Percentiles rank a stretch among this genome's conserved stretches.
Conservation (phyloP, 495 filamentous ascomycete genomes). For the Penicillium lagena region DNA sequence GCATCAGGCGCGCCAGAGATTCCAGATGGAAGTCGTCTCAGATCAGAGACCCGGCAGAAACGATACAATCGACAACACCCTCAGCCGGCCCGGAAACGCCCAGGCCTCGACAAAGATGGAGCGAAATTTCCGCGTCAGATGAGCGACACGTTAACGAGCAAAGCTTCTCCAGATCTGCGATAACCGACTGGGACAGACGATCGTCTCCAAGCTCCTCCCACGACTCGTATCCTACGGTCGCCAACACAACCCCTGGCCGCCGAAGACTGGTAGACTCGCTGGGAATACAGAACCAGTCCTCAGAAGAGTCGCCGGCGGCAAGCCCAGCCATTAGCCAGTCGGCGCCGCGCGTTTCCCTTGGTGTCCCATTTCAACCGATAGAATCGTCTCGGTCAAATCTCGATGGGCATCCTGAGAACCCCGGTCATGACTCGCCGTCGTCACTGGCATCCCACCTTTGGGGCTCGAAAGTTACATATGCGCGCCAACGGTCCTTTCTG, state of each 20-base stretch:
- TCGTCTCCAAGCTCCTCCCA: not conserved
- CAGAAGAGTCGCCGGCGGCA: not conserved
- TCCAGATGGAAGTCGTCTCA: no score
- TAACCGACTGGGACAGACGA: not conserved
- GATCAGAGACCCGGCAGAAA: no score
- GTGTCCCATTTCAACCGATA: conserved; percentile 2
- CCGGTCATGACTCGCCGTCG: conserved; percentile 7
- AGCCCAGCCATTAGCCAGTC: conserved; percentile 5
- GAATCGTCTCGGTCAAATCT: not conserved
- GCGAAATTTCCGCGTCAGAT: no score
- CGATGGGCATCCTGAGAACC: conserved; percentile 4
- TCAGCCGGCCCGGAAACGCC: conserved; percentile 3
- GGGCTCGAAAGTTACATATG: conserved; percentile 53
- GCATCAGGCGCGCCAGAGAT: no score
- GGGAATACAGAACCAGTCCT: conserved; percentile 5
- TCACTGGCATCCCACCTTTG: conserved; percentile 15
- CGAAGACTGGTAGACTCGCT: conserved; percentile 34
- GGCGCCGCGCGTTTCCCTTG: conserved; percentile 1
- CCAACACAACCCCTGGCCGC: conserved; percentile 13
- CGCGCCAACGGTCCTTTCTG: conserved; percentile 54
- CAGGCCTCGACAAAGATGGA: not conserved
- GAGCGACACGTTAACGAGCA: no score
- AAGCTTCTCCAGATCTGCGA: no score
- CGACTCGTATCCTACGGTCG: not conserved
- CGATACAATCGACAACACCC: no score